phyloP scores from a whole-genome alignment of 2,329 filamentous ascomycete genomes.

The Phoma herbarum region DNA sequence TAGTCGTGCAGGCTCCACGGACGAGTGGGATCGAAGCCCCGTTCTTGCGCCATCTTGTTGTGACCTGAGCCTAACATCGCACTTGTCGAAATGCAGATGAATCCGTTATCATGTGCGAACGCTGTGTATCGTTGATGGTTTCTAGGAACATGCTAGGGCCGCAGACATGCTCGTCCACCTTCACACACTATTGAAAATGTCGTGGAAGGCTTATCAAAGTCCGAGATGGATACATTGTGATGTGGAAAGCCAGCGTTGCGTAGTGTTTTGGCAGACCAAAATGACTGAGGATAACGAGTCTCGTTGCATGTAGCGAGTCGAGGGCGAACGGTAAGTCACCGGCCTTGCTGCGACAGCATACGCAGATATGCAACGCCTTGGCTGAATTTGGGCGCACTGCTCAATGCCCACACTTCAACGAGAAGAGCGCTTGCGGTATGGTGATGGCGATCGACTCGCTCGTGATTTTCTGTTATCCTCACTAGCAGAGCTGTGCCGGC shows the following conservation, averaged over 20 bases:
- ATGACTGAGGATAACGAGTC: not conserved
- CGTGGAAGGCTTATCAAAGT: not conserved
- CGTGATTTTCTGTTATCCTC: slow-evolving; percentile 21
- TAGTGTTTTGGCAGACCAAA: not conserved
- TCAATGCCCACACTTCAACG: not conserved
- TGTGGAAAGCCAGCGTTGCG: not conserved
- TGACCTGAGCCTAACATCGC: not conserved
- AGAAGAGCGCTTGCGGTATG: slow-evolving; percentile 6
- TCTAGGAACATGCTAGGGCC: not conserved
- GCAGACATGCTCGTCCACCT: not conserved
- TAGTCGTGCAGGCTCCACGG: slow-evolving; percentile 2
- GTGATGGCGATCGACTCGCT: slow-evolving; percentile 16
- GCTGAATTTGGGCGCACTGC: not conserved
- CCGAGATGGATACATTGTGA: not conserved
- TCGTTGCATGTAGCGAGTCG: not conserved
- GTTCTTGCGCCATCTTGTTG: slow-evolving; percentile 1
- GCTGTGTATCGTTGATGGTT: not conserved
- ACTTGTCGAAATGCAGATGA: not conserved
- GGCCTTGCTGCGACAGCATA: not conserved
- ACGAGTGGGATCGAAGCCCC: not conserved
- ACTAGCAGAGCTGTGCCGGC: slow-evolving; percentile 26
- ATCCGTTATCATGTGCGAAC: not conserved
- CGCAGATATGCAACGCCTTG: not conserved
- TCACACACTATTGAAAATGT: not conserved
- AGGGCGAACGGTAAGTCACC: not conserved